These are phyloP conservation scores for Paspalum vaginatum DNA, from an alignment of 176 grass and related monocot species.

Conservation along the genomic window DNA sequence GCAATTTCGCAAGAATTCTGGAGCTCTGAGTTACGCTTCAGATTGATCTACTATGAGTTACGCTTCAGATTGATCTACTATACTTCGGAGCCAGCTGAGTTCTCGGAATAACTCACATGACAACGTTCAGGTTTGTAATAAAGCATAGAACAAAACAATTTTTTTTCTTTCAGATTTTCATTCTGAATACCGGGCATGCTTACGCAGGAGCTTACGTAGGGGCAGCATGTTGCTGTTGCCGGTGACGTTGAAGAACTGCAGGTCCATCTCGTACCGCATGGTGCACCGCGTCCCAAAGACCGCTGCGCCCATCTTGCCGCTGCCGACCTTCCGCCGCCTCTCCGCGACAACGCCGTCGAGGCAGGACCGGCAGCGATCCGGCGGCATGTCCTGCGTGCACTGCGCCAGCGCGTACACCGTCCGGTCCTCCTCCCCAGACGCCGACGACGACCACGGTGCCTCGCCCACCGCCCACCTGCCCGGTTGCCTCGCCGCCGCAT, in stretches of 20 bases:
- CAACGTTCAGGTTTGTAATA: neutral
- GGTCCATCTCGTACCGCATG: conserved; percentile 51
- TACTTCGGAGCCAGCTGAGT: neutral
- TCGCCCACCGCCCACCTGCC: conserved; percentile 33
- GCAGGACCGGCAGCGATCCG: conserved; percentile 46
- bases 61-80: conserved; percentile 32
- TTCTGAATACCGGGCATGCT: neutral
- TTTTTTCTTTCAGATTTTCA: neutral
- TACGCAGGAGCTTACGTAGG: neutral
- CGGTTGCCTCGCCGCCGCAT: conserved; percentile 1
- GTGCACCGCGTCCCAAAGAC: conserved; percentile 49
- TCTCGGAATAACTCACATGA: neutral
- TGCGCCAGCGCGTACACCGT: conserved; percentile 52
- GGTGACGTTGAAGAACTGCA: conserved; percentile 45
- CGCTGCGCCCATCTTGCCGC: conserved; percentile 44
- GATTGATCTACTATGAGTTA: conserved; percentile 26
- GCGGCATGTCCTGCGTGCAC: conserved; percentile 52
- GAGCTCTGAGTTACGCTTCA: neutral
- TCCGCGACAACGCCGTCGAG: neutral
- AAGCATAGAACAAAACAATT: neutral
- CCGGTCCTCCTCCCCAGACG: neutral
- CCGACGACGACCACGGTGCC: conserved; percentile 5
- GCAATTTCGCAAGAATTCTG: neutral
- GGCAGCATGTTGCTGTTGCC: neutral
- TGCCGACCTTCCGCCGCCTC: neutral